phyloP scores from a whole-genome alignment of 1,139 yeast genomes.

The Taphrina communis region DNA sequence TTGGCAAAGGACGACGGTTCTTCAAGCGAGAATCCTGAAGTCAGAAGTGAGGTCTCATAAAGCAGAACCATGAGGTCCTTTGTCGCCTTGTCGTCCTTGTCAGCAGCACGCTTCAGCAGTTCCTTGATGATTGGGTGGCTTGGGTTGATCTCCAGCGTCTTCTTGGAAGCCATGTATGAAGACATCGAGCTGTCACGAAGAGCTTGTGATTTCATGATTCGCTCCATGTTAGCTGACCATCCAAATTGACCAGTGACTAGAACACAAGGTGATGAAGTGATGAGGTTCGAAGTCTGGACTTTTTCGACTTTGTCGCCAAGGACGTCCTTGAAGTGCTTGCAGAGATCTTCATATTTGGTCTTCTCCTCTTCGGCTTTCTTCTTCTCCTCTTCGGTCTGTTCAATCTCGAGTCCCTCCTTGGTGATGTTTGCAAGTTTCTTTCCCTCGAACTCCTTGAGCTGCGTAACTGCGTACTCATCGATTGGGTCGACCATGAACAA shows the following conservation, averaged over 20 bases:
- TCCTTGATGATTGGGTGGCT: conserved; percentile 92
- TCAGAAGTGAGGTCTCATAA: conserved; percentile 96
- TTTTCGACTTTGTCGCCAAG: conserved; percentile 99
- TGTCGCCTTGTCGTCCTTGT: conserved; percentile 96
- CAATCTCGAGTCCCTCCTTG: conserved; percentile 93
- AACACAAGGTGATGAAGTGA: conserved; percentile 99
- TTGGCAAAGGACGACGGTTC: conserved; percentile 97
- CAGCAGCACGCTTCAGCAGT: conserved; percentile 93
- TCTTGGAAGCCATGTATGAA: conserved; percentile 99
- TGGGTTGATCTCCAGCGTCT: conserved; percentile 98
- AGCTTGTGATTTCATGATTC: conserved; percentile 99
- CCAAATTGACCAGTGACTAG: conserved; percentile 99
- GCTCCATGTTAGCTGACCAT: conserved; percentile 99
- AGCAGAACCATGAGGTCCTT: conserved; percentile 95
- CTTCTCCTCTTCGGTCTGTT: conserved; percentile 99
- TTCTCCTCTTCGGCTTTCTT: conserved; percentile 87
- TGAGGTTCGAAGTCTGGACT: conserved; percentile 97
- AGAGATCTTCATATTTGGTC: conserved; percentile 89
- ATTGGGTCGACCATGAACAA: conserved; percentile 98
- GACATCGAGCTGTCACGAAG: conserved; percentile 99
- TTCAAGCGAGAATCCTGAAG: conserved; percentile 98
- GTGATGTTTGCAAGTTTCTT: conserved; percentile 98
- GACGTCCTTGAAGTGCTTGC: conserved; percentile 94
- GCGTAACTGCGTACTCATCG: conserved; percentile 99
- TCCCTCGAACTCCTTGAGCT: conserved; percentile 98